phyloP scores from a whole-genome alignment of 352 stramenopile genomes.

The Pythium aristosporum region DNA sequence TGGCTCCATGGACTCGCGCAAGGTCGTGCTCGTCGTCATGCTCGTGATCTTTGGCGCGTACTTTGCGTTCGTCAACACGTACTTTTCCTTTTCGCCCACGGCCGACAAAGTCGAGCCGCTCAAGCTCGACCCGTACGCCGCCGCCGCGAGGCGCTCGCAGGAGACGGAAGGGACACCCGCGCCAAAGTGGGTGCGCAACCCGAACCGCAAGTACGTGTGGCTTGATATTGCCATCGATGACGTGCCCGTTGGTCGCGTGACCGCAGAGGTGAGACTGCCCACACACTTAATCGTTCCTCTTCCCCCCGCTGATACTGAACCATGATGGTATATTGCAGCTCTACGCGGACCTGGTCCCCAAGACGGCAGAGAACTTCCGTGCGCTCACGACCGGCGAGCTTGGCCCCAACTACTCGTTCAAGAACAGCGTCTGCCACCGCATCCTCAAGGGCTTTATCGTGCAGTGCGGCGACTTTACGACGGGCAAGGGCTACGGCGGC shows the following conservation, averaged over 20 bases:
- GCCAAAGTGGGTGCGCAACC: conserved; percentile 49
- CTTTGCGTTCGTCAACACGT: conserved; percentile 64
- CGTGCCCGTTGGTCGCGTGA: conserved; percentile 65
- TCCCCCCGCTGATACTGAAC: not conserved
- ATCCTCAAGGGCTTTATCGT: conserved; percentile 99
- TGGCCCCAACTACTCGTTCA: conserved; percentile 92
- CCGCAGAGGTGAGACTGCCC: conserved; percentile 46
- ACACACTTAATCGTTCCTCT: no score
- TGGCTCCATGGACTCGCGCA: conserved; percentile 42
- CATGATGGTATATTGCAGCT: conserved; percentile 39
- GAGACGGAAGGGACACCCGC: not conserved
- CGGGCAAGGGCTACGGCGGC: conserved; percentile 92
- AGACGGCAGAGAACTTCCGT: conserved; percentile 98
- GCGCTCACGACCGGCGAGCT: conserved; percentile 96
- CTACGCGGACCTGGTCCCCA: conserved; percentile 95
- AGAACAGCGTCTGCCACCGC: conserved; percentile 96
- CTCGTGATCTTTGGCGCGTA: conserved; percentile 62
- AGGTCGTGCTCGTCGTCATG: conserved; percentile 53
- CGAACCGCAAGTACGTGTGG: conserved; percentile 83
- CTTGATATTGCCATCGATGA: conserved; percentile 83
- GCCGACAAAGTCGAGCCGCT: conserved; percentile 10
- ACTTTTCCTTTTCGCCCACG: conserved; percentile 43
- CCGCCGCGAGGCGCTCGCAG: not conserved
- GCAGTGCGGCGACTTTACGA: conserved; percentile 95
- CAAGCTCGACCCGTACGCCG: not conserved